Evolutionary conservation across 768 basidiomycete genomes (phyloP), one percentile per base, ranked within the genome.

Genomic region (Pleurotus sapidus): DNA sequence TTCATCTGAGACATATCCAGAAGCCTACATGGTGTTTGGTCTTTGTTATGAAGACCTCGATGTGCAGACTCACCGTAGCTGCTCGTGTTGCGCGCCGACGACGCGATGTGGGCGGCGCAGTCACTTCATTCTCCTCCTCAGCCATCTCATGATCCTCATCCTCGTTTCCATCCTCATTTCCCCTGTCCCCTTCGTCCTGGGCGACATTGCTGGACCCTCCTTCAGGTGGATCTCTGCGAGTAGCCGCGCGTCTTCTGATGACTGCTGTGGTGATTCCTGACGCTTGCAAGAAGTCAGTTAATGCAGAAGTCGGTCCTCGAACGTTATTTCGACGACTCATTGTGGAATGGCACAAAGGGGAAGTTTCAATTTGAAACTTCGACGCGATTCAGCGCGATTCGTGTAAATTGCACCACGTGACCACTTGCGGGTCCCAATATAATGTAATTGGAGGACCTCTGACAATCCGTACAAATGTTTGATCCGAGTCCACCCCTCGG

Each of bases 201-300:
- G 58, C 46, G 11, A 63, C 58, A 20, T 66, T 73, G 63, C 80
- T 82, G 6, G 81, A 78, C 5, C 74, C 79, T 14, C 80, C 79
- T 27, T 68, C 72, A n/a, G 79, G 68, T 60, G 79, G 75, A 30
- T 70, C 68, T 46, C 62, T 58, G 12, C 49, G 25, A 18, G 64
- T 60, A 3, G 72, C 72, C 18, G 63, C 70, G 20, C 78, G 72
- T 12, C 72, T 71, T 23, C 79, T 80, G 39, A 82, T 68, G 15
- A 75, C 77, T 2, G 76, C 76, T 4, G 78, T 67, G 2, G 77
- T 81, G 37, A 82, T 82, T 4, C 80, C 80, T 48, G 74, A 71
- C 48, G 89, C 92, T 64, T 82, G 82, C 34, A 94, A 73, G 62
- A 89, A 94, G 60, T 91, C 89, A 37, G 92, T 93, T 11, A 94